A percentile compares a stretch with the other conserved stretches of the same genome.
phyloP scores from a whole-genome alignment of 495 filamentous ascomycete species.

The Tetracladium marchalianum region DNA sequence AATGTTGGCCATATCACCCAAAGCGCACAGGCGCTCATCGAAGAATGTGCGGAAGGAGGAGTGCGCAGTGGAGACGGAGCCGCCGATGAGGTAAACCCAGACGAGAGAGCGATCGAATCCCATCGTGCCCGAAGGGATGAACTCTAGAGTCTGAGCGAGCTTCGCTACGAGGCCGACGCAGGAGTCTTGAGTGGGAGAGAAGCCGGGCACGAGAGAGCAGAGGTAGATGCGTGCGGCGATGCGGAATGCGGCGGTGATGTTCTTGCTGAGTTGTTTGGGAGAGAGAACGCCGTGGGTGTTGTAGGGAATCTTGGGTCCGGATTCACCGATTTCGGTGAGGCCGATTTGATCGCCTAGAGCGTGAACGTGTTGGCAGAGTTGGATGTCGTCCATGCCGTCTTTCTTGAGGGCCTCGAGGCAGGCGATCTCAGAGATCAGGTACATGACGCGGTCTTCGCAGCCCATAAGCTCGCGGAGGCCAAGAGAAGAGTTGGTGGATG shows the following conservation, averaged over 20 bases:
- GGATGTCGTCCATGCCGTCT: conserved; percentile 70
- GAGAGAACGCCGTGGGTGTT: conserved; percentile 64
- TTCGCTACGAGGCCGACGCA: conserved; percentile 66
- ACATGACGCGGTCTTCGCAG: conserved; percentile 96
- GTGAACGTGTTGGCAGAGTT: conserved; percentile 75
- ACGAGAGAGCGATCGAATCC: conserved; percentile 87
- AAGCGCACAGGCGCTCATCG: conserved; percentile 52
- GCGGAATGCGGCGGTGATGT: conserved; percentile 84
- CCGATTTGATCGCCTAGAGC: conserved; percentile 74
- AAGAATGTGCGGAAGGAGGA: conserved; percentile 72
- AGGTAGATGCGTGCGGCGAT: conserved; percentile 90
- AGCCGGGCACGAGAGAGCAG: conserved; percentile 84
- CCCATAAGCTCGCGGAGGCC: conserved; percentile 93
- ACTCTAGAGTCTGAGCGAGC: conserved; percentile 58
- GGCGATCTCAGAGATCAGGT: conserved; percentile 92
- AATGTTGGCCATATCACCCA: conserved; percentile 67
- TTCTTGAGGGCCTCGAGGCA: conserved; percentile 84
- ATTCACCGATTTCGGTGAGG: conserved; percentile 52
- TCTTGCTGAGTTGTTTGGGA: conserved; percentile 70
- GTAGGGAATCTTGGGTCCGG: conserved; percentile 41
- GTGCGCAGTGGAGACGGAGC: conserved; percentile 55
- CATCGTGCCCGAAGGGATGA: conserved; percentile 66
- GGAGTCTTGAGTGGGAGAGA: conserved; percentile 57
- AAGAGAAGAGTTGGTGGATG: conserved; percentile 48
- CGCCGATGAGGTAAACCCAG: conserved; percentile 86